Evolutionary conservation across 2,329 filamentous ascomycete species (phyloP).

Genomic region (Scedosporium dehoogii): DNA sequence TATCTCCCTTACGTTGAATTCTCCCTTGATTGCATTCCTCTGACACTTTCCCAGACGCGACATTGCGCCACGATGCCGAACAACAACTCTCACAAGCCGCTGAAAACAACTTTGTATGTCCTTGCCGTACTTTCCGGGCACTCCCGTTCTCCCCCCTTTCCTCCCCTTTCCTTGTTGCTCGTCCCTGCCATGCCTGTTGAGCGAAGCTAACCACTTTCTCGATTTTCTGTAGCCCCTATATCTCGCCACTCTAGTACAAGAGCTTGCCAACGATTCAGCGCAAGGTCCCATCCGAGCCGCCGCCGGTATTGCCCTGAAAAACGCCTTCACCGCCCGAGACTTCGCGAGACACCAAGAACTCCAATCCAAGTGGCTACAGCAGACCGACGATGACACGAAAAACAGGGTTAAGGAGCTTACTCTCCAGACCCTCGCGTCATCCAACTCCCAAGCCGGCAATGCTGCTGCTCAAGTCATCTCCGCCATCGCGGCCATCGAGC

Average conservation of each 20-base stretch:
- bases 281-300: slow-evolving; percentile 80
- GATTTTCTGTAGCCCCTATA: slow-evolving; percentile 63
- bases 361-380: slow-evolving; percentile 85
- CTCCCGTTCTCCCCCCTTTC: slow-evolving; percentile 5
- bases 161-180: slow-evolving; percentile 6
- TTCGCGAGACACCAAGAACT: slow-evolving; percentile 77
- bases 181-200: background rate
- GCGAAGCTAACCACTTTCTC: slow-evolving; percentile 4
- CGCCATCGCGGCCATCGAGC: slow-evolving; percentile 87
- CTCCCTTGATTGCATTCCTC: slow-evolving; percentile 22
- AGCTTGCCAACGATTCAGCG: slow-evolving; percentile 84
- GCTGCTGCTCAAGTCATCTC: slow-evolving; percentile 92
- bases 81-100: slow-evolving; percentile 88
- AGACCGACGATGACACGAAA: slow-evolving; percentile 75
- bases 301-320: slow-evolving; percentile 93
- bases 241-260: slow-evolving; percentile 82
- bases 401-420: slow-evolving; percentile 78
- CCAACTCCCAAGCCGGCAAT: slow-evolving; percentile 72
- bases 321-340: slow-evolving; percentile 93
- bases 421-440: slow-evolving; percentile 75
- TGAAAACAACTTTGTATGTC: slow-evolving; percentile 83
- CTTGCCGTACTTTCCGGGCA: background rate
- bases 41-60: slow-evolving; percentile 50
- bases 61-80: slow-evolving; percentile 82
- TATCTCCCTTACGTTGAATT: background rate